Conservation (phyloP, 192 early-diverging fungal genomes). For the Backusella australiensis region DNA sequence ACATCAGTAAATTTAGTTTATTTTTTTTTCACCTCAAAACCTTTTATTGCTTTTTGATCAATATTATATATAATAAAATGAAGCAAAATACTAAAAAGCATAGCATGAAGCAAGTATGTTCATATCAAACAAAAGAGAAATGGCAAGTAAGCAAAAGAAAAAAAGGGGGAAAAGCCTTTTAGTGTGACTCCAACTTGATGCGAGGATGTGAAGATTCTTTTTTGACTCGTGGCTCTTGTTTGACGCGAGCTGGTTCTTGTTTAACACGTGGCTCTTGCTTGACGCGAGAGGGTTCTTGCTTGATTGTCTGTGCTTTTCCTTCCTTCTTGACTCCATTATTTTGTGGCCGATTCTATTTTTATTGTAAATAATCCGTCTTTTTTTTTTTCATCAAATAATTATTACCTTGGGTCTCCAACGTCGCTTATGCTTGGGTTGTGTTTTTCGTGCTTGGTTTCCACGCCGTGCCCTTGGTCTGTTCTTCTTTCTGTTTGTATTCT, state of each 20-base stretch:
- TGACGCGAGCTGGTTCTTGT: not conserved
- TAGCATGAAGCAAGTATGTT: not conserved
- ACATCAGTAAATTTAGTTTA: slow-evolving; percentile 9
- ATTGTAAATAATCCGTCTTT: not conserved
- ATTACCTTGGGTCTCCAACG: too few relatives aligned
- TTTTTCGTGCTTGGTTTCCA: too few relatives aligned
- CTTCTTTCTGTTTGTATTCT: too few relatives aligned
- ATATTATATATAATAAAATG: not conserved
- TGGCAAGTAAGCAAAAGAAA: too few relatives aligned
- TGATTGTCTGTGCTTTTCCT: not conserved
- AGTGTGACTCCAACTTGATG: not conserved
- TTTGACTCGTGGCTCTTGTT: not conserved
- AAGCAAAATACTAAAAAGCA: not conserved
- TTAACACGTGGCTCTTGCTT: not conserved
- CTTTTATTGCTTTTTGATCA: not conserved
- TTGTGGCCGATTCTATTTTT: not conserved
- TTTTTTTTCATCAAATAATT: not conserved
- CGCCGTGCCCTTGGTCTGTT: too few relatives aligned
- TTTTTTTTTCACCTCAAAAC: too few relatives aligned
- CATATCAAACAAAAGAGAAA: not conserved
- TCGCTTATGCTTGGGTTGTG: not conserved
- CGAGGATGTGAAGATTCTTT: not conserved
- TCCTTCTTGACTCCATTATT: not conserved
- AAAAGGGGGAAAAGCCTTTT: not conserved
- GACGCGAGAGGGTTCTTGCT: not conserved